Conservation (phyloP, 2,329 filamentous ascomycete species). For the Xylaria sp. region DNA sequence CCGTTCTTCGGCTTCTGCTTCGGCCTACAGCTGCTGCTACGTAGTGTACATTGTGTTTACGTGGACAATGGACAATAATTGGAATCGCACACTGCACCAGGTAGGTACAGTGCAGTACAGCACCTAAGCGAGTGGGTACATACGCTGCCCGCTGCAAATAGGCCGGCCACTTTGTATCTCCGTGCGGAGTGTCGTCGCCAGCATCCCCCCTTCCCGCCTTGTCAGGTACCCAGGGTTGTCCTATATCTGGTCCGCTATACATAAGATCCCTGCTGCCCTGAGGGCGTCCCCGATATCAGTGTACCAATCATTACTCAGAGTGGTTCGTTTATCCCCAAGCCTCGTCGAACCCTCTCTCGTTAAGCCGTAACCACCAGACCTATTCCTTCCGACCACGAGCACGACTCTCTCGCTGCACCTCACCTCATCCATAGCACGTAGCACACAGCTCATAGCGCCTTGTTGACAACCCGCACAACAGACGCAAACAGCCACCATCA, state of each 20-base stretch:
- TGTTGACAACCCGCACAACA: neutral
- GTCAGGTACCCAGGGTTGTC: conserved; percentile 1
- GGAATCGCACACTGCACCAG: neutral
- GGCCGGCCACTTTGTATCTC: no score
- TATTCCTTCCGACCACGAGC: conserved; percentile 13
- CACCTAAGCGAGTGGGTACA: neutral
- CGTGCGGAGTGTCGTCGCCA: neutral
- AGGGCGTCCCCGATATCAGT: conserved; percentile 12
- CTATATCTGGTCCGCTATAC: conserved; percentile 11
- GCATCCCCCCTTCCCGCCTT: neutral
- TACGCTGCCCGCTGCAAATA: no score
- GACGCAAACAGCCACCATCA: neutral
- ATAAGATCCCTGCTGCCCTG: conserved; percentile 8
- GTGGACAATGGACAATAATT: neutral
- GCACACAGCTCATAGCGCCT: neutral
- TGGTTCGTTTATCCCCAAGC: conserved; percentile 23
- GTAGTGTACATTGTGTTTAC: neutral
- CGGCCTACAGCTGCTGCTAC: neutral
- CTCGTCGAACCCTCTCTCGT: conserved; percentile 21
- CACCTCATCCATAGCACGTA: neutral
- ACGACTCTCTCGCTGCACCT: neutral
- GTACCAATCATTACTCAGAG: conserved; percentile 14
- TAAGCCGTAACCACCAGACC: conserved; percentile 3
- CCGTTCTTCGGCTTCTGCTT: neutral
- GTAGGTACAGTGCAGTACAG: neutral